These are phyloP conservation scores for Mycena olivaceomarginata DNA, from an alignment of 768 basidiomycete species.

Conservation along the genomic window DNA sequence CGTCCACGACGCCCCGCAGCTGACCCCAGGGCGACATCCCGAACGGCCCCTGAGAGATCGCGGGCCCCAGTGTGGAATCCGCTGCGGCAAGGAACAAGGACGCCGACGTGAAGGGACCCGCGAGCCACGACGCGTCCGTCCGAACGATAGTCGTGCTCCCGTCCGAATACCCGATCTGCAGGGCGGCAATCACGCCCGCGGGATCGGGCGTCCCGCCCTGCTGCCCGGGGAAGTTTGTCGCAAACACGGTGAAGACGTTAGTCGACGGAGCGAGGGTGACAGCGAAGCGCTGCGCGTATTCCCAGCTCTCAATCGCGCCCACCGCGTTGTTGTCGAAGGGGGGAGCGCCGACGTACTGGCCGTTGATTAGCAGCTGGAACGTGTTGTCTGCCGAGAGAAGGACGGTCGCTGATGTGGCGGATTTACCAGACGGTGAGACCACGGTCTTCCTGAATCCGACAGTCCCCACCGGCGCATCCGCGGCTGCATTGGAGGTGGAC, in stretches of 20 bases:
- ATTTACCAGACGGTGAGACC: background rate
- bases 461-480: constrained; percentile 23
- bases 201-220: background rate
- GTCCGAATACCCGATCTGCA: background rate
- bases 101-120: background rate
- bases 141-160: background rate
- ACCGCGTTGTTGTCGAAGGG: constrained; percentile 17
- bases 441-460: constrained; percentile 41
- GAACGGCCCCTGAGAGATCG: background rate
- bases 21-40: background rate
- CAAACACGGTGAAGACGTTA: constrained; percentile 34
- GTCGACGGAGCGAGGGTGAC: constrained; percentile 11
- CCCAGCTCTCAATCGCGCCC: background rate
- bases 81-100: background rate
- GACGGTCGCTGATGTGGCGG: constrained; percentile 22
- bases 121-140: background rate
- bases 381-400: constrained; percentile 34
- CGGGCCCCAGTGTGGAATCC: background rate
- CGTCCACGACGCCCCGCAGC: background rate
- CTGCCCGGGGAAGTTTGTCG: constrained; percentile 10
- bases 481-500: constrained; percentile 18
- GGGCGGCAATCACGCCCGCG: background rate
- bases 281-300: constrained; percentile 31
- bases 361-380: constrained; percentile 33
- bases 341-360: constrained; percentile 32